phyloP scores from a whole-genome alignment of 2,329 filamentous ascomycete genomes.

The Penicillium sp. region DNA sequence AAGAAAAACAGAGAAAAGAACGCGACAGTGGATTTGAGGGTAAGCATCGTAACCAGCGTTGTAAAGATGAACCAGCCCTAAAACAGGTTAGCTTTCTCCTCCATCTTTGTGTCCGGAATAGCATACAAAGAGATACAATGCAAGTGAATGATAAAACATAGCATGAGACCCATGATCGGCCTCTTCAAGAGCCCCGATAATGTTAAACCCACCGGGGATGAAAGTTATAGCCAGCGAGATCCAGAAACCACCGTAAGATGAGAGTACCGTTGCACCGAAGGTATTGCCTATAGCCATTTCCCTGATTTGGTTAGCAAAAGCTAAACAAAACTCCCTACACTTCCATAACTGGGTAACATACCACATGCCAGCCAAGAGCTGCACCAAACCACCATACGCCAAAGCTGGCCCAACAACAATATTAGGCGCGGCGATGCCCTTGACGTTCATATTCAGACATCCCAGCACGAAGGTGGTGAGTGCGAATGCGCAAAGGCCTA shows the following conservation, averaged over 20 bases:
- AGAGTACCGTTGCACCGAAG: conserved; percentile 72
- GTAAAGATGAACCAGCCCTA: conserved; percentile 79
- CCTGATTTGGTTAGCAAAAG: conserved; percentile 44
- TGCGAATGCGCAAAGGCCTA: conserved; percentile 71
- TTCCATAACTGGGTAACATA: conserved; percentile 36
- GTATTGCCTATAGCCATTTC: conserved; percentile 78
- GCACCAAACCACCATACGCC: conserved; percentile 70
- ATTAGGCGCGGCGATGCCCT: conserved; percentile 57
- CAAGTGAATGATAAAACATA: conserved; percentile 57
- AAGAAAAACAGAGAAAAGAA: conserved; percentile 73
- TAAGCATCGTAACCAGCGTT: conserved; percentile 66
- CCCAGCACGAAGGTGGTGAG: conserved; percentile 74
- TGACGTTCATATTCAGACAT: conserved; percentile 65
- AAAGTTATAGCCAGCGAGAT: conserved; percentile 67
- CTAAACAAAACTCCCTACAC: too few relatives aligned
- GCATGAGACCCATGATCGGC: conserved; percentile 35
- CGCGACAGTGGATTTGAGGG: conserved; percentile 69
- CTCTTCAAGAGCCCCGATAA: conserved; percentile 48
- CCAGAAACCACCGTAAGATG: conserved; percentile 78
- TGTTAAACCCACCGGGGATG: conserved; percentile 61
- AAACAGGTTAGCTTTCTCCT: not conserved
- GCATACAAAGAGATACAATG: conserved; percentile 59
- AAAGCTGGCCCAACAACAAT: conserved; percentile 65
- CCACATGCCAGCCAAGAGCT: conserved; percentile 79
- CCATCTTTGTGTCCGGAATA: not conserved